Conservation (phyloP, 2,329 filamentous ascomycete genomes). For the Colletotrichum somersetense region DNA sequence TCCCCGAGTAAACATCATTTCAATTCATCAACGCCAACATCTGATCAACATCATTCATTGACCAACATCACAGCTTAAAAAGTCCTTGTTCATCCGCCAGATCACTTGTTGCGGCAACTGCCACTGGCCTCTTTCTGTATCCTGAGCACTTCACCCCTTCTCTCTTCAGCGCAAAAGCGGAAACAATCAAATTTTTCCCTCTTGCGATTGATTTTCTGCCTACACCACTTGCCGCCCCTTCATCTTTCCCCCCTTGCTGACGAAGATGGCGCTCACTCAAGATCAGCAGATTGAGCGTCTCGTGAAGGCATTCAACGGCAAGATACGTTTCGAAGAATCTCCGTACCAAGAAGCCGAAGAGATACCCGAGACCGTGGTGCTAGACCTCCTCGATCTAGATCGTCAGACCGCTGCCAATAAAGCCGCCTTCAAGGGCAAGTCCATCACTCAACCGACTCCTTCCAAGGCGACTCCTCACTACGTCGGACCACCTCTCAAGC, state of each 20-base stretch:
- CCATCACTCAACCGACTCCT: background rate
- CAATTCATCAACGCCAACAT: no score
- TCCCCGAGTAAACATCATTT: background rate
- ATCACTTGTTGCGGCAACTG: no score
- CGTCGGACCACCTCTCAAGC: conserved; percentile 11
- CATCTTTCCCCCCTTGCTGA: no score
- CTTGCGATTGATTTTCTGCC: no score
- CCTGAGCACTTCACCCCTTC: background rate
- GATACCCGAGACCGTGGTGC: background rate
- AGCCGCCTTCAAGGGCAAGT: conserved; percentile 19
- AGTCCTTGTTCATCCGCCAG: background rate
- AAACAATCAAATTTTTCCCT: background rate
- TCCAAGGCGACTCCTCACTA: background rate
- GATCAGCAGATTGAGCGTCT: conserved; percentile 14
- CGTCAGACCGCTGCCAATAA: conserved; percentile 22
- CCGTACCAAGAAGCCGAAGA: conserved; percentile 9
- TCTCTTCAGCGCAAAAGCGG: no score
- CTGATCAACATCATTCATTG: background rate
- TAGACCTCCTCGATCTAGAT: conserved; percentile 30
- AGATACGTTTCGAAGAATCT: conserved; percentile 20
- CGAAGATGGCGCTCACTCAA: background rate
- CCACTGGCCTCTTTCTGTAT: no score
- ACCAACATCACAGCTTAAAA: background rate
- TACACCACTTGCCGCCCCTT: no score
- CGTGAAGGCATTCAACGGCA: background rate